Evolutionary conservation across 305 asterid species (phyloP).

Genomic region (Lippia alba): DNA sequence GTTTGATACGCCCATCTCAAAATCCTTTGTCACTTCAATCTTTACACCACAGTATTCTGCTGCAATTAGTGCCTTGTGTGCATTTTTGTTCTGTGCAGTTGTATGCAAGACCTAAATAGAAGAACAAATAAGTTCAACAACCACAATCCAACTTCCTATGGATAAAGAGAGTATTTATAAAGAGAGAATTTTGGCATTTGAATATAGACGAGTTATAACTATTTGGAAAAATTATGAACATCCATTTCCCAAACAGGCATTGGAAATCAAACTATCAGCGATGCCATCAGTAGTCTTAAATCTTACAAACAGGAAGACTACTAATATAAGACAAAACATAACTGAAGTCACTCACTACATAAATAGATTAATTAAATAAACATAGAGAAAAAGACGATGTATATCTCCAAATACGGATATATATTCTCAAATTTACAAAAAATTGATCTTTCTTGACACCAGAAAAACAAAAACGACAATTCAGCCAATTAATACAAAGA

Average conservation of each 20-base stretch:
- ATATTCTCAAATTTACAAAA: background rate
- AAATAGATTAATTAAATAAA: too few species aligned
- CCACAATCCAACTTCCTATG: background rate
- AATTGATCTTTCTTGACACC: too few species aligned
- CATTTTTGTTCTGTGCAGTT: conserved; percentile 63
- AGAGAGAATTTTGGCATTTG: background rate
- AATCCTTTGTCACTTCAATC: conserved; percentile 58
- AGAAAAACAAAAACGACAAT: background rate
- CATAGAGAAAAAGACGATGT: too few species aligned
- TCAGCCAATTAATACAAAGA: background rate
- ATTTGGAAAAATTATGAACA: background rate
- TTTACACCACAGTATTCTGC: conserved; percentile 71
- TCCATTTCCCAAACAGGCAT: background rate
- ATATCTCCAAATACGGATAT: background rate
- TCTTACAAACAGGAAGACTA: background rate
- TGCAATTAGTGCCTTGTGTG: conserved; percentile 68
- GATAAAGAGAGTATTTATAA: background rate
- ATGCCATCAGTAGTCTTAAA: background rate
- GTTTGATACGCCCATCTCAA: conserved; percentile 83
- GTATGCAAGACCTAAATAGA: conserved; percentile 66
- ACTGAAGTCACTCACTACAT: too few species aligned
- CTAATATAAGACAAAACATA: too few species aligned
- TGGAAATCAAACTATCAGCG: background rate
- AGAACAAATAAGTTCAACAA: conserved; percentile 8
- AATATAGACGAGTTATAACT: background rate